Conservation (phyloP, 2,329 filamentous ascomycete species). For the Fusarium sp. region DNA sequence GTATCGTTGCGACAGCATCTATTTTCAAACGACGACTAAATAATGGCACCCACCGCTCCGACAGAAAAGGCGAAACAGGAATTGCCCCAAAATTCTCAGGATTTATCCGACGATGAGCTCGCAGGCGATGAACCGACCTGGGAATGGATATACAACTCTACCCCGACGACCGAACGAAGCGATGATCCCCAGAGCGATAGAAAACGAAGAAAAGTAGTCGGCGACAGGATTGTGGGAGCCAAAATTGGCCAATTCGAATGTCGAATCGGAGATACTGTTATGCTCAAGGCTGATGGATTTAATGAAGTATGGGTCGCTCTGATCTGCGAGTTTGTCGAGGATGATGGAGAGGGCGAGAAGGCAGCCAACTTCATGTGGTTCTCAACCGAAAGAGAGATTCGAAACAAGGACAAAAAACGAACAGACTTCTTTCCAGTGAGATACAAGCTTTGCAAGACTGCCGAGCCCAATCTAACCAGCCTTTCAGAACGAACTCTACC, state of each 20-base stretch:
- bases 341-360: constrained; percentile 74
- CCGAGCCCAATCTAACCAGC: constrained; percentile 8
- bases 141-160: constrained; percentile 78
- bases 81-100: constrained; percentile 32
- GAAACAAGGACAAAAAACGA: constrained; percentile 84
- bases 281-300: constrained; percentile 87
- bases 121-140: constrained; percentile 77
- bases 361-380: constrained; percentile 96
- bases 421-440: constrained; percentile 77
- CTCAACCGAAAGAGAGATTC: constrained; percentile 88
- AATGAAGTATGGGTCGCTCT: constrained; percentile 94
- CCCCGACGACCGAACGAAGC: constrained; percentile 47
- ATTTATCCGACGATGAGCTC: constrained; percentile 91
- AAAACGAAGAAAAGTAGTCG: constrained; percentile 52
- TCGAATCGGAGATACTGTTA: constrained; percentile 81
- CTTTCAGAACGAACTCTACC: constrained; percentile 85
- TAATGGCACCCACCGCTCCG: constrained; percentile 44
- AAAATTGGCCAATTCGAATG: constrained; percentile 85
- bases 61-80: constrained; percentile 36
- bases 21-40: constrained; percentile 23
- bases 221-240: constrained; percentile 77
- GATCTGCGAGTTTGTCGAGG: constrained; percentile 82
- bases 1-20: constrained; percentile 13
- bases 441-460: constrained; percentile 25
- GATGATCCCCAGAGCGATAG: constrained; percentile 49